Percentiles rank a stretch among this genome's conserved stretches.
phyloP scores from a whole-genome alignment of 2,329 filamentous ascomycete genomes.

The Fusarium equiseti region DNA sequence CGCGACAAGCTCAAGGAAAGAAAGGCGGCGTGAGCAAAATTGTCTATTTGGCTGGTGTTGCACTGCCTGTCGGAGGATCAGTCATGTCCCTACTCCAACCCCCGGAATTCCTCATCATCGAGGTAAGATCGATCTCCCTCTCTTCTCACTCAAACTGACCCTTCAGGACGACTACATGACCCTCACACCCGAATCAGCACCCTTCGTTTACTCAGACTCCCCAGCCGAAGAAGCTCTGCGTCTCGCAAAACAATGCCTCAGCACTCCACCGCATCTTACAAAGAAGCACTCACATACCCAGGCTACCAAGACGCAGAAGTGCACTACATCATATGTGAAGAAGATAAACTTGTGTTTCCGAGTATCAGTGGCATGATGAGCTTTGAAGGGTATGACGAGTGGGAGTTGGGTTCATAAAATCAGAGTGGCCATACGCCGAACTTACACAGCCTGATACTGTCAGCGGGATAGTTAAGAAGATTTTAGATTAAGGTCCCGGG shows the following conservation, averaged over 20 bases:
- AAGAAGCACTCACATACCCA: slow-evolving; percentile 13
- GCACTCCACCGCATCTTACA: slow-evolving; percentile 24
- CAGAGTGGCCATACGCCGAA: slow-evolving; percentile 4
- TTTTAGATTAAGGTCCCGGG: not conserved
- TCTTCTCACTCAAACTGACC: not conserved
- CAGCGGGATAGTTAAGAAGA: not conserved
- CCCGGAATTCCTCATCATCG: not conserved
- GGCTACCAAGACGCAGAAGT: slow-evolving; percentile 20
- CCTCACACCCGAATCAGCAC: not conserved
- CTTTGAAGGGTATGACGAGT: not conserved
- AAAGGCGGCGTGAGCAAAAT: slow-evolving; percentile 5
- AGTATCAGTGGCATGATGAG: slow-evolving; percentile 9
- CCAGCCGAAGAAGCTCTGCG: not conserved
- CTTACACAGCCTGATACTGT: slow-evolving; percentile 7
- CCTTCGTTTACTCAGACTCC: slow-evolving; percentile 15
- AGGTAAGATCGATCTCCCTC: not conserved
- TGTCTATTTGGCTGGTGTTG: slow-evolving; percentile 12
- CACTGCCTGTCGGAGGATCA: not conserved
- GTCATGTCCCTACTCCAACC: slow-evolving; percentile 2
- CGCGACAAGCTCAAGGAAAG: slow-evolving; percentile 2
- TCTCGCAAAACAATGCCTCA: slow-evolving; percentile 6
- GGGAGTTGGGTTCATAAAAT: slow-evolving; percentile 7
- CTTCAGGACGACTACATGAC: slow-evolving; percentile 17
- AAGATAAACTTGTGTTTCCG: not conserved
- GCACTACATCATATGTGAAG: slow-evolving; percentile 21